A percentile compares a stretch with the other conserved stretches of the same genome.
Conservation (phyloP, 2,329 filamentous ascomycete species). For the Epichloe festucae region DNA sequence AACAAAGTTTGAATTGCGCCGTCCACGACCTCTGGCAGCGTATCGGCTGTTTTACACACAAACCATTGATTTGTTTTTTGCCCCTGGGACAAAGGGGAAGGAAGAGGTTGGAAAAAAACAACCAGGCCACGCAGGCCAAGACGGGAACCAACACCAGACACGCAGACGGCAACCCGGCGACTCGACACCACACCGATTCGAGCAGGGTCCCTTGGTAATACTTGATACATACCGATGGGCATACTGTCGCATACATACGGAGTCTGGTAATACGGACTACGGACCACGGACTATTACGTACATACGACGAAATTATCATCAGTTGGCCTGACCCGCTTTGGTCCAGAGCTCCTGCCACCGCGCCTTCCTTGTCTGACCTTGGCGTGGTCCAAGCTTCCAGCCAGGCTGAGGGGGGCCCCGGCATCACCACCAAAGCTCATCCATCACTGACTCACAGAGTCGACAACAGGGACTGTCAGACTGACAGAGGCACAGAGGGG, state of each 20-base stretch:
- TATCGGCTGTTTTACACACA: no score
- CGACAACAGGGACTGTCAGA: neutral
- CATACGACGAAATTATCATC: neutral
- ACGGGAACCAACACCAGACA: neutral
- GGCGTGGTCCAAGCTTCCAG: constrained; percentile 2
- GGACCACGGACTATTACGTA: no score
- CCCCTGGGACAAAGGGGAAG: neutral
- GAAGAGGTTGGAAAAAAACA: neutral
- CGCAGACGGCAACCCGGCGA: neutral
- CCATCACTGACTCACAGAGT: neutral
- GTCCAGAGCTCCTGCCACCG: neutral
- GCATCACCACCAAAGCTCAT: neutral
- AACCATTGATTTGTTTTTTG: no score
- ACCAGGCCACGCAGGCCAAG: neutral
- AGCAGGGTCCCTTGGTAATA: no score
- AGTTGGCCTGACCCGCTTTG: neutral
- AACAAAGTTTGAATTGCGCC: no score
- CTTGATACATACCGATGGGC: no score
- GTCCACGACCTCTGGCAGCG: no score
- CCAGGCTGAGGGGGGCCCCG: neutral
- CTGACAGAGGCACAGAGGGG: neutral
- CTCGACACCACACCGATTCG: neutral
- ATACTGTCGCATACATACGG: no score
- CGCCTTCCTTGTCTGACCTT: neutral
- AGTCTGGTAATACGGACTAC: no score